Base-by-base conservation (phyloP, 2,329 filamentous ascomycete species). In the Coniochaeta prunicola region DNA sequence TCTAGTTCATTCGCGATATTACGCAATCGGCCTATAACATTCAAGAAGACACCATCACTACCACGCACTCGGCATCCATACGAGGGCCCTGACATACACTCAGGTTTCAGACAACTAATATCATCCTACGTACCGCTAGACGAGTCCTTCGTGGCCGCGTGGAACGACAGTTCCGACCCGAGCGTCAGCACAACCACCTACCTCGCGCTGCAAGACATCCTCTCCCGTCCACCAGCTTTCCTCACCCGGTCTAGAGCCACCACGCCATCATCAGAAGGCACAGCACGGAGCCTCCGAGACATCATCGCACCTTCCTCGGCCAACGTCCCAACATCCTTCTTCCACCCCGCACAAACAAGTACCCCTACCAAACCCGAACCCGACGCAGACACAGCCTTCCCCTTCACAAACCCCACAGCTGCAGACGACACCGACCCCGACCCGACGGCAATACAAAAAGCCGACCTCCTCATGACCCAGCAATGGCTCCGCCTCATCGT, bases 401-500 rank as follows among this genome's bases (percentile, higher is more conserved):
- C 53, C 17, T 55, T 55, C 30, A 6, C 7, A 8, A 9, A 13
- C 21, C 10, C 30, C 28, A 21, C 53, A 13, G 7, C 13, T 17
- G 26, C 19, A 13, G 53, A 55, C 3, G 56, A 55, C 15, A 53
- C 17, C 19, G 33, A 77, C 30, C 53, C 53, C 38, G 68, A 71
- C 61, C 69, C 73, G 5, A 87, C 85, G 0, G 83, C 87, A 59
- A 86, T 84, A 21, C 87, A 90, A 64, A 87, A 85, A 58, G 85
- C 88, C 7, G 85, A 90, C 64, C 78, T 90, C 19, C 77, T 87
- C 48, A 81, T 87, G 57, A 89, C 85, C 2, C 87, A 90, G 67
- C 85, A 88, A 65, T 90, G 87, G 87, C 76, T 90, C 4, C 77
- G 83, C 19, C 82, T 85, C 1, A 87, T 89, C 73, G 82, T 89